These are phyloP conservation scores for Candida tunisiensis DNA, from an alignment of 1,139 yeast species.

Conservation along the genomic window DNA sequence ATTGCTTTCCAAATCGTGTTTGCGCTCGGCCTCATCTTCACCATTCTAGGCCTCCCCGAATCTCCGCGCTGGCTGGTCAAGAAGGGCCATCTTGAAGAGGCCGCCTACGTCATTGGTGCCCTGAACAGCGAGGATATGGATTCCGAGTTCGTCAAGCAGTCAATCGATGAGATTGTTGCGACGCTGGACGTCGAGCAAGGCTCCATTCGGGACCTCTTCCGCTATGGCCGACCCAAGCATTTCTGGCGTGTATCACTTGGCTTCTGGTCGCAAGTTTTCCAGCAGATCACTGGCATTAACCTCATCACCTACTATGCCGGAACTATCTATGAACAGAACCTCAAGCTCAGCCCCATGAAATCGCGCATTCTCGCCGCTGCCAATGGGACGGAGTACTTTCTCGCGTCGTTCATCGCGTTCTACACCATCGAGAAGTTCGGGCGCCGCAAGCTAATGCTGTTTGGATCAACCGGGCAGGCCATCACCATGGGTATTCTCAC, in stretches of 20 bases:
- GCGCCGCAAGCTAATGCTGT: constrained; percentile 41
- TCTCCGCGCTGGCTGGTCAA: constrained; percentile 34
- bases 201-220: constrained; percentile 15
- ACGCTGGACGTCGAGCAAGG: constrained; percentile 8
- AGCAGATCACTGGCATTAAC: constrained; percentile 61
- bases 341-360: constrained; percentile 24
- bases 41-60: constrained; percentile 23
- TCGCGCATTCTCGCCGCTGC: constrained; percentile 27
- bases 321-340: constrained; percentile 26
- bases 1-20: constrained; percentile 18
- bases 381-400: constrained; percentile 29
- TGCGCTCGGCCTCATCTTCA: constrained; percentile 12
- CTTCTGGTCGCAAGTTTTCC: constrained; percentile 37
- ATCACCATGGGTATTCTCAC: constrained; percentile 11
- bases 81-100: constrained; percentile 28
- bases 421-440: constrained; percentile 36
- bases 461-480: constrained; percentile 28
- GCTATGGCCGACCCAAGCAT: constrained; percentile 27
- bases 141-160: constrained; percentile 13
- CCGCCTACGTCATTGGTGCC: constrained; percentile 31
- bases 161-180: constrained; percentile 12
- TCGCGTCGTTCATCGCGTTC: constrained; percentile 29
- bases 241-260: constrained; percentile 33
- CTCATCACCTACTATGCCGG: constrained; percentile 37
- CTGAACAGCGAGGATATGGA: constrained; percentile 8